Conservation (phyloP, 2,329 filamentous ascomycete species). For the Eurotiales sp. region DNA sequence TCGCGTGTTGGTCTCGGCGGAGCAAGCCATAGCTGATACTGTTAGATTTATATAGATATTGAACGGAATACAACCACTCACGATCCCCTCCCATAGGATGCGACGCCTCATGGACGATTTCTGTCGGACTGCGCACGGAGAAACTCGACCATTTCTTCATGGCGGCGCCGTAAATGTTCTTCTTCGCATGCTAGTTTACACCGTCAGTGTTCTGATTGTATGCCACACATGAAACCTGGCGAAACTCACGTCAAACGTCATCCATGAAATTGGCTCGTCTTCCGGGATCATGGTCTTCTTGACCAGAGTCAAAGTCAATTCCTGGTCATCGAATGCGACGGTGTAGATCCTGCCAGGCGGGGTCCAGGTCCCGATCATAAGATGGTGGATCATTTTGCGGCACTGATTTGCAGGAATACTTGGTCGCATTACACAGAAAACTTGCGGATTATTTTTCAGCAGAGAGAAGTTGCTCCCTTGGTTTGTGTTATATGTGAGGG, state of each 20-base stretch:
- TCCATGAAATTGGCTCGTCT: slow-evolving; percentile 89
- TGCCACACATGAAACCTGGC: not conserved
- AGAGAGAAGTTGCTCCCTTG: too few relatives aligned
- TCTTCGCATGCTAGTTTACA: slow-evolving; percentile 64
- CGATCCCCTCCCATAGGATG: slow-evolving; percentile 73
- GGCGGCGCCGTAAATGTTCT: slow-evolving; percentile 80
- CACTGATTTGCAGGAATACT: slow-evolving; percentile 15
- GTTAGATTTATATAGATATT: not conserved
- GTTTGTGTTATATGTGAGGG: too few relatives aligned
- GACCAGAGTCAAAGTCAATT: slow-evolving; percentile 67
- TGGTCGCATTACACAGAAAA: slow-evolving; percentile 2
- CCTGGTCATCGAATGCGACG: slow-evolving; percentile 80
- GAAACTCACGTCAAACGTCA: slow-evolving; percentile 75
- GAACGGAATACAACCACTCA: slow-evolving; percentile 39
- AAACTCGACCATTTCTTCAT: slow-evolving; percentile 95
- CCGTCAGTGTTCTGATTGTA: not conserved
- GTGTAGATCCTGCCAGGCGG: slow-evolving; percentile 87
- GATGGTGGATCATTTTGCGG: slow-evolving; percentile 73
- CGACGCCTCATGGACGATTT: slow-evolving; percentile 71
- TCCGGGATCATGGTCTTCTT: slow-evolving; percentile 77
- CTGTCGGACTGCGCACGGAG: slow-evolving; percentile 67
- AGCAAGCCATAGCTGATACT: slow-evolving; percentile 62
- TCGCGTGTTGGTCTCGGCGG: slow-evolving; percentile 71
- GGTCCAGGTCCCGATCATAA: slow-evolving; percentile 92
- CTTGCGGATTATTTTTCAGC: not conserved